These are phyloP conservation scores for Vigna angularis DNA, from an alignment of 306 rosid genomes.

Conservation along the genomic window DNA sequence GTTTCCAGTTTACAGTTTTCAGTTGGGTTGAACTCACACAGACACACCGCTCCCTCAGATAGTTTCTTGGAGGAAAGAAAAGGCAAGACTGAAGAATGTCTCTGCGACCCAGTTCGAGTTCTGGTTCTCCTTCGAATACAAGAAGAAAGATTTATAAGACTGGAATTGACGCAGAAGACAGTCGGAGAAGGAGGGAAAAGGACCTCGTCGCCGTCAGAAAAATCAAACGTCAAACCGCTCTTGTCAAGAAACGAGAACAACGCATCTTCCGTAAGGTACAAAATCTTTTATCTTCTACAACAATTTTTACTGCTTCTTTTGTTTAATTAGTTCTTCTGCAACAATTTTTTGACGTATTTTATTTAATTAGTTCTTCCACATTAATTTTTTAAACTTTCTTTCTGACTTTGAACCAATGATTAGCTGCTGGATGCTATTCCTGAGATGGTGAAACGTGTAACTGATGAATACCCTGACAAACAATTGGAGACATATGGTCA, in stretches of 20 bases:
- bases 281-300: too few species aligned
- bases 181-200: neutral
- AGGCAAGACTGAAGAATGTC: neutral
- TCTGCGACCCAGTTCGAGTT: neutral
- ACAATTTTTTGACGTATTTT: too few species aligned
- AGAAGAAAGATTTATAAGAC: neutral
- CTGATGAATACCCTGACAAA: slow-evolving; percentile 59
- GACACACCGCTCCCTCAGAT: too few species aligned
- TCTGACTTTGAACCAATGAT: neutral
- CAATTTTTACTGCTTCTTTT: too few species aligned
- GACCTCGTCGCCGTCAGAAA: slow-evolving; percentile 61
- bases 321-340: too few species aligned
- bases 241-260: slow-evolving; percentile 58
- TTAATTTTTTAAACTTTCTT: neutral
- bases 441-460: slow-evolving; percentile 59
- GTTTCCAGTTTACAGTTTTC: neutral
- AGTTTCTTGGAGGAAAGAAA: neutral
- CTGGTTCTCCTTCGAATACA: neutral
- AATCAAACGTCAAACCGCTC: slow-evolving; percentile 66
- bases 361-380: neutral
- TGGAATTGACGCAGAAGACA: neutral
- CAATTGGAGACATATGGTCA: slow-evolving; percentile 72
- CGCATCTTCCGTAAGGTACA: neutral
- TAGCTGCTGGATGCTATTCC: neutral
- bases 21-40: too few species aligned